Conservation (phyloP, 805 yeast species). For the Cyberlindnera bimundalis region DNA sequence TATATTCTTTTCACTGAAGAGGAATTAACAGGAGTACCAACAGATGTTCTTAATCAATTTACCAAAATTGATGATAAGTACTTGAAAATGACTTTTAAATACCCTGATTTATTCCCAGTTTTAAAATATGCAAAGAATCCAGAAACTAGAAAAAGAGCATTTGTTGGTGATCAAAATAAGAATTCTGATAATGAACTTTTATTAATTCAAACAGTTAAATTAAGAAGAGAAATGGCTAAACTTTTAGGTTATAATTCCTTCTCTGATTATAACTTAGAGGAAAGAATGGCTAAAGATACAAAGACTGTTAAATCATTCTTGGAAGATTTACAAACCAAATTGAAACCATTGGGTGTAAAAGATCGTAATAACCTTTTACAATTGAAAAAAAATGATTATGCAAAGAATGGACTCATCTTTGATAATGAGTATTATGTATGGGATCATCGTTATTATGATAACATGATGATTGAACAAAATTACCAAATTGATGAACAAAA, state of each 20-base stretch:
- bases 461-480: conserved; percentile 59
- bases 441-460: conserved; percentile 71
- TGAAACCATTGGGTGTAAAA: conserved; percentile 54
- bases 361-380: conserved; percentile 47
- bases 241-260: conserved; percentile 64
- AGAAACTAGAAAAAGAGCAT: conserved; percentile 65
- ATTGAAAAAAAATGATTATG: conserved; percentile 53
- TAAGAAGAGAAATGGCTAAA: conserved; percentile 61
- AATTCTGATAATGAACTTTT: conserved; percentile 61
- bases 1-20: conserved; percentile 55
- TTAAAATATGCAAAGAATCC: conserved; percentile 63
- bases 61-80: conserved; percentile 41
- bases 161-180: conserved; percentile 64
- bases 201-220: conserved; percentile 53
- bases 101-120: conserved; percentile 78
- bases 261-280: conserved; percentile 70
- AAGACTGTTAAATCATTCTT: conserved; percentile 59
- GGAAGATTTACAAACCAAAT: conserved; percentile 54
- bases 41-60: conserved; percentile 55
- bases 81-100: conserved; percentile 73
- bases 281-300: conserved; percentile 75
- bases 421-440: conserved; percentile 54
- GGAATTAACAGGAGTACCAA: conserved; percentile 73
- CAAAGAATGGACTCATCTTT: conserved; percentile 39
- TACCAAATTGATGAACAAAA: conserved; percentile 69